These are phyloP conservation scores for Platanthera zijinensis DNA, from an alignment of 106 monocot genomes.

Conservation along the genomic window DNA sequence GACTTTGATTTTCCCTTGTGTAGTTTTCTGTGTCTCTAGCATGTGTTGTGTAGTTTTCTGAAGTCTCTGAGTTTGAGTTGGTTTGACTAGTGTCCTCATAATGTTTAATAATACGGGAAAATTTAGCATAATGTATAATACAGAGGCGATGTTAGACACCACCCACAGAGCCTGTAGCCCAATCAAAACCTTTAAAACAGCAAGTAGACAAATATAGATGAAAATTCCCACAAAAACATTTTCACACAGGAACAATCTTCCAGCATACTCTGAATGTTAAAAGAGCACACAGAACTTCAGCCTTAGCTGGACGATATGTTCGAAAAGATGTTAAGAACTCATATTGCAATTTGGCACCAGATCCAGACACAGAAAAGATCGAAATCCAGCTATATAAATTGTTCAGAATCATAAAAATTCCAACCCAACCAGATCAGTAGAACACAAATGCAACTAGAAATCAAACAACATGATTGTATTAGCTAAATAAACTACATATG, in stretches of 20 bases:
- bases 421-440: neutral
- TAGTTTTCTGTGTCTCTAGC: no score
- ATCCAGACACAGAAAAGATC: neutral
- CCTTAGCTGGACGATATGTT: neutral
- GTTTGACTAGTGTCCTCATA: no score
- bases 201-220: neutral
- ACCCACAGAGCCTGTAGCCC: neutral
- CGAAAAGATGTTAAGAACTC: neutral
- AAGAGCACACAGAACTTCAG: neutral
- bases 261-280: neutral
- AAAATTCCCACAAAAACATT: neutral
- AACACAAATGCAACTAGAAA: neutral
- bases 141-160: no score
- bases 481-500: neutral
- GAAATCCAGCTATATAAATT: neutral
- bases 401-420: neutral
- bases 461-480: neutral
- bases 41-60: no score
- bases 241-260: neutral
- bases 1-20: no score
- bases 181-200: neutral
- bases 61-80: no score
- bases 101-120: no score
- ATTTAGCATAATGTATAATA: no score
- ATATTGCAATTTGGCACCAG: neutral